Conservation (phyloP, 2,329 filamentous ascomycete species). For the Arthrinium phaeospermum region DNA sequence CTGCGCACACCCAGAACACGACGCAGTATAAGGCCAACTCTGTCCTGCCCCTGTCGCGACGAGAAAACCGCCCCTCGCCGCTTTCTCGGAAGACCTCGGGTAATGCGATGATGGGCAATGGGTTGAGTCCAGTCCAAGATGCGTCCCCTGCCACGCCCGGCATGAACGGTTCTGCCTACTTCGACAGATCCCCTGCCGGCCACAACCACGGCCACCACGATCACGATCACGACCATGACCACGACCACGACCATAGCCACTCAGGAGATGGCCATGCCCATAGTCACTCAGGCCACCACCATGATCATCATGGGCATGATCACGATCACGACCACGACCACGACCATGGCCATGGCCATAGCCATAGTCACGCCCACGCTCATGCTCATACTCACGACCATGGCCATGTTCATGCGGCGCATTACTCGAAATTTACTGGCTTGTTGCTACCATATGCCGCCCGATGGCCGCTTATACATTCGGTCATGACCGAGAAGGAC, state of each 20-base stretch:
- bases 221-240: constrained; percentile 31
- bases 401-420: constrained; percentile 40
- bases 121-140: constrained; percentile 28
- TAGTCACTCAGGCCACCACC: constrained; percentile 33
- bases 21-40: constrained; percentile 43
- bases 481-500: constrained; percentile 88
- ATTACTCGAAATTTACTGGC: constrained; percentile 72
- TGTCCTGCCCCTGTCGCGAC: constrained; percentile 38
- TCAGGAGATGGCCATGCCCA: constrained; percentile 32
- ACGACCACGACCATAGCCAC: constrained; percentile 35
- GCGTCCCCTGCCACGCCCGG: constrained; percentile 25
- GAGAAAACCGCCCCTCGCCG: constrained; percentile 42
- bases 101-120: neutral
- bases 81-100: constrained; percentile 37
- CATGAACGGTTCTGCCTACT: constrained; percentile 25
- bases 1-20: constrained; percentile 31
- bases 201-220: constrained; percentile 30
- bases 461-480: constrained; percentile 78
- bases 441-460: constrained; percentile 73
- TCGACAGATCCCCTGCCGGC: constrained; percentile 27
- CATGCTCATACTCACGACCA: constrained; percentile 25
- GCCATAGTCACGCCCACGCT: constrained; percentile 29
- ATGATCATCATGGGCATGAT: constrained; percentile 33
- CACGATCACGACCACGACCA: constrained; percentile 33
- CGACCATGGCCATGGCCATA: constrained; percentile 27